These are phyloP conservation scores for Lentinula guzmanii DNA, from an alignment of 768 basidiomycete species.

Conservation along the genomic window DNA sequence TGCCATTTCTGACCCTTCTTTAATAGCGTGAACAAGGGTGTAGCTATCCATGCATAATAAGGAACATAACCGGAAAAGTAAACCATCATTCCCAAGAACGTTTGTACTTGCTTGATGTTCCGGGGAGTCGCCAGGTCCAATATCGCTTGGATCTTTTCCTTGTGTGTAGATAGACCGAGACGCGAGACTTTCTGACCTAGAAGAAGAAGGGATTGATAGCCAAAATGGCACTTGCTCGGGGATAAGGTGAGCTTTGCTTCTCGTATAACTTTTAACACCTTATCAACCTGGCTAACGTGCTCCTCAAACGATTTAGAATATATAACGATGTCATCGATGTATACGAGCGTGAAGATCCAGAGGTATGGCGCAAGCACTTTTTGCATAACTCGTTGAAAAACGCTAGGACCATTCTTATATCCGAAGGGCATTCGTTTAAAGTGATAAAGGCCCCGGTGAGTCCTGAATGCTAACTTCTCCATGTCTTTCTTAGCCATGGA, in stretches of 20 bases:
- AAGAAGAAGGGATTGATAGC: constrained; percentile 15
- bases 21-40: neutral
- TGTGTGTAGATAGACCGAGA: constrained; percentile 13
- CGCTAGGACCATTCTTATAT: too few relatives aligned
- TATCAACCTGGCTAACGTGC: constrained; percentile 13
- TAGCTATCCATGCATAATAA: constrained; percentile 17
- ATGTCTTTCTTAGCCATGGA: too few relatives aligned
- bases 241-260: constrained; percentile 17
- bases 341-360: too few relatives aligned
- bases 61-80: constrained; percentile 23
- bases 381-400: too few relatives aligned
- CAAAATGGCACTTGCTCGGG: constrained; percentile 19
- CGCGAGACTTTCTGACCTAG: constrained; percentile 8
- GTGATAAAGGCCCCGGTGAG: too few relatives aligned
- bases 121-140: constrained; percentile 4
- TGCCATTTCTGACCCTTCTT: neutral
- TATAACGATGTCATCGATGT: too few relatives aligned
- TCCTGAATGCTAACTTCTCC: too few relatives aligned
- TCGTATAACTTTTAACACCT: constrained; percentile 11
- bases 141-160: constrained; percentile 18
- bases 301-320: constrained; percentile 9
- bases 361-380: too few relatives aligned
- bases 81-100: constrained; percentile 20
- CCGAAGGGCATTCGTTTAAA: too few relatives aligned
- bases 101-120: constrained; percentile 12